Evolutionary conservation across 495 filamentous ascomycete genomes (phyloP).

Genomic region (Hypoxylon lienhwacheense): DNA sequence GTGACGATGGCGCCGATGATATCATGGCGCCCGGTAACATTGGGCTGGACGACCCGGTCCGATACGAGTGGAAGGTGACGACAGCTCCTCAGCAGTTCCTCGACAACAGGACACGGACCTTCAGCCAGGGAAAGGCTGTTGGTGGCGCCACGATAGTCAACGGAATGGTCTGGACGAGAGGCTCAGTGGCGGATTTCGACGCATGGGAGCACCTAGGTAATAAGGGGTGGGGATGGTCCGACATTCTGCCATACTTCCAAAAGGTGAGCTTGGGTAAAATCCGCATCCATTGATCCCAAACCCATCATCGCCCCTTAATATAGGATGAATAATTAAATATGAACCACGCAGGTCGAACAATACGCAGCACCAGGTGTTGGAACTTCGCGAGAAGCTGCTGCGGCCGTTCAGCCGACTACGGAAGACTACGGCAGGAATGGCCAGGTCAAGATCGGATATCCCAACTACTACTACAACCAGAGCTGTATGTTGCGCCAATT

Average conservation of each 20-base stretch:
- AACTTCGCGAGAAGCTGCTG: conserved; percentile 37
- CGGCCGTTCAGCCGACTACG: conserved; percentile 44
- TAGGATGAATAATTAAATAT: no score
- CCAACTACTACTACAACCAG: conserved; percentile 53
- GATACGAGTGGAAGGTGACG: conserved; percentile 30
- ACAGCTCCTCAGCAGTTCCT: conserved; percentile 38
- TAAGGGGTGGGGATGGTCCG: conserved; percentile 64
- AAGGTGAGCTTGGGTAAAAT: conserved; percentile 48
- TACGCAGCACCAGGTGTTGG: no score
- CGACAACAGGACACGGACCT: conserved; percentile 39
- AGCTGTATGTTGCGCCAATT: conserved; percentile 45
- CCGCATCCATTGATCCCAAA: no score
- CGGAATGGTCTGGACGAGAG: conserved; percentile 50
- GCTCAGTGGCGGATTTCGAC: conserved; percentile 55
- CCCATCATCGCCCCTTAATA: no score
- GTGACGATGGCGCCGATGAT: conserved; percentile 38
- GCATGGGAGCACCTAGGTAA: conserved; percentile 63
- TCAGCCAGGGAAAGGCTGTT: conserved; percentile 46
- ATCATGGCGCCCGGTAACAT: conserved; percentile 41
- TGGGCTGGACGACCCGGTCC: conserved; percentile 28
- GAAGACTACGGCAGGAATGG: conserved; percentile 44
- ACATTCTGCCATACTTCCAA: conserved; percentile 60
- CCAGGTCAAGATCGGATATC: conserved; percentile 56
- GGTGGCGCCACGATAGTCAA: conserved; percentile 55
- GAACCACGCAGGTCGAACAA: no score